Evolutionary conservation across 805 yeast genomes (phyloP).

Genomic region (Ogataea ramenticola): DNA sequence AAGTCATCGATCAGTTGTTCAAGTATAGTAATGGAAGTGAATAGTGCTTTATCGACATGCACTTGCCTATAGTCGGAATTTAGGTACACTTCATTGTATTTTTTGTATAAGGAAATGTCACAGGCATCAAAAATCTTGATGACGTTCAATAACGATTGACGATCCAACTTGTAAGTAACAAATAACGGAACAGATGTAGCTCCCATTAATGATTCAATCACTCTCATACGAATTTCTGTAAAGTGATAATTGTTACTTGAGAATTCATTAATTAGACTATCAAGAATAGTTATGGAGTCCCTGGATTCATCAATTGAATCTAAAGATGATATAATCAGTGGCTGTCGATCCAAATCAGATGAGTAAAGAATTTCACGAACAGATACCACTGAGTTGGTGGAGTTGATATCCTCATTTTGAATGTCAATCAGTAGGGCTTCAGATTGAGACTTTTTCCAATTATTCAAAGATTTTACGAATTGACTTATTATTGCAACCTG

Average conservation of each 20-base stretch:
- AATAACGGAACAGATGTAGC: neutral
- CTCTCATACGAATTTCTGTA: slow-evolving; percentile 19
- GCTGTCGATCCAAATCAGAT: slow-evolving; percentile 8
- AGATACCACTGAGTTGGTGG: slow-evolving; percentile 4
- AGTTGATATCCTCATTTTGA: neutral
- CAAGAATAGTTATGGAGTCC: slow-evolving; percentile 15
- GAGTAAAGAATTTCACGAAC: slow-evolving; percentile 26
- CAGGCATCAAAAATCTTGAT: slow-evolving; percentile 20
- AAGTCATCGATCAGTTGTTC: slow-evolving; percentile 40
- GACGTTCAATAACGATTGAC: slow-evolving; percentile 3
- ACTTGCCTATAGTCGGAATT: neutral
- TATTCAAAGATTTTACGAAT: slow-evolving; percentile 2
- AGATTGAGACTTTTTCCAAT: slow-evolving; percentile 16
- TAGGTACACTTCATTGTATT: slow-evolving; percentile 2
- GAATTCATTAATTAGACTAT: slow-evolving; percentile 9
- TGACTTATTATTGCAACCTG: neutral
- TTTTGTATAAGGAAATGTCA: slow-evolving; percentile 16
- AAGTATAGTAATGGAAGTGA: slow-evolving; percentile 26
- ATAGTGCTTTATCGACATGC: neutral
- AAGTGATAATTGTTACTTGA: slow-evolving; percentile 16
- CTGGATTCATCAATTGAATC: slow-evolving; percentile 3
- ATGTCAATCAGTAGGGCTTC: slow-evolving; percentile 16
- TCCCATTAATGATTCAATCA: slow-evolving; percentile 12
- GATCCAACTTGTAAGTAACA: neutral
- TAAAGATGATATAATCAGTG: neutral